phyloP scores from a whole-genome alignment of 495 filamentous ascomycete species.

The Venustampulla echinocandica region DNA sequence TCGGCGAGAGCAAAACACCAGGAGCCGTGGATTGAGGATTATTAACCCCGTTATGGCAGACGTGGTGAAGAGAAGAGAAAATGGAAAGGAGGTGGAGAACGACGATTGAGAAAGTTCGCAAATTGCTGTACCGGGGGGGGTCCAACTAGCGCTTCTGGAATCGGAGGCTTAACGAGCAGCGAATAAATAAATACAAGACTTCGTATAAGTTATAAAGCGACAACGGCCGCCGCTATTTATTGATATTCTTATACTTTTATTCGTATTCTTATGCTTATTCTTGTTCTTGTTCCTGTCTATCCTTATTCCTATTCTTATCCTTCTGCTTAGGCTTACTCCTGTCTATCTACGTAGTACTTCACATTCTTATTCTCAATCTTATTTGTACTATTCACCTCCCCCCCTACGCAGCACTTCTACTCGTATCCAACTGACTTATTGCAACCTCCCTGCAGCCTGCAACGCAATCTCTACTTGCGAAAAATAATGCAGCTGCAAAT shows the following conservation, averaged over 20 bases:
- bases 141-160: not conserved
- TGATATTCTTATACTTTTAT: too few relatives aligned
- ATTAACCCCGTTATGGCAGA: not conserved
- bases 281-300: too few relatives aligned
- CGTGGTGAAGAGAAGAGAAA: constrained; percentile 10
- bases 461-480: not conserved
- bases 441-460: too few relatives aligned
- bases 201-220: not conserved
- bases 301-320: too few relatives aligned
- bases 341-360: too few relatives aligned
- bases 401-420: too few relatives aligned
- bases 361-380: too few relatives aligned
- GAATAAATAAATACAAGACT: not conserved
- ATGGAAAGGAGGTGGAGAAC: constrained; percentile 7
- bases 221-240: too few relatives aligned
- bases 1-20: not conserved
- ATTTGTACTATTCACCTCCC: too few relatives aligned
- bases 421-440: too few relatives aligned
- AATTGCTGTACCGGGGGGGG: not conserved
- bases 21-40: not conserved
- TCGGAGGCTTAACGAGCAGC: not conserved
- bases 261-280: too few relatives aligned
- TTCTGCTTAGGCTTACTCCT: too few relatives aligned
- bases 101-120: not conserved
- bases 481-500: not conserved